These are phyloP conservation scores for Hygrophorus russula DNA, from an alignment of 768 basidiomycete species.

Conservation along the genomic window DNA sequence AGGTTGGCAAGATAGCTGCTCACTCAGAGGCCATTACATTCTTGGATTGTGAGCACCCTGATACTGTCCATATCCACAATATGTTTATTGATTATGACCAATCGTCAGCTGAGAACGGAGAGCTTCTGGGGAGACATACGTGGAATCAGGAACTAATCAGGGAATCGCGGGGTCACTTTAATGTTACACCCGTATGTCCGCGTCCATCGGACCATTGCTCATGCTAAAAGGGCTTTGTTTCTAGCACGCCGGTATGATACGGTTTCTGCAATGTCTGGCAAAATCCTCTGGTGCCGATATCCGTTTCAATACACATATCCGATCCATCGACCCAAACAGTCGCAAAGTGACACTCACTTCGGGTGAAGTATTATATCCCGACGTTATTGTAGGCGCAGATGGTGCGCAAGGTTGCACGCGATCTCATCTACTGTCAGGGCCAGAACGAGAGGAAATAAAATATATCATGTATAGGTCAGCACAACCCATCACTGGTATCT, in stretches of 20 bases:
- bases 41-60: background rate
- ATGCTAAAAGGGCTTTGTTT: slow-evolving; percentile 1
- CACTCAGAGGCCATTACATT: slow-evolving; percentile 18
- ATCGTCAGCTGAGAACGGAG: slow-evolving; percentile 34
- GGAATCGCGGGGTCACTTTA: slow-evolving; percentile 29
- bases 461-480: no score
- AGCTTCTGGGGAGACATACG: slow-evolving; percentile 31
- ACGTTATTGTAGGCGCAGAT: slow-evolving; percentile 51
- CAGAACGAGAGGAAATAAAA: no score
- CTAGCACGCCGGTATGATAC: no score
- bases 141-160: slow-evolving; percentile 43
- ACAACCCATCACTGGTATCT: no score
- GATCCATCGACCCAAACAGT: no score
- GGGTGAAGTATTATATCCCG: slow-evolving; percentile 31
- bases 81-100: no score
- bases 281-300: no score
- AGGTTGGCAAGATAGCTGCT: slow-evolving; percentile 13
- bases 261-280: no score
- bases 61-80: no score
- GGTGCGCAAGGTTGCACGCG: slow-evolving; percentile 31
- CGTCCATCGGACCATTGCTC: slow-evolving; percentile 20
- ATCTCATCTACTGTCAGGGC: no score
- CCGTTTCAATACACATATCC: no score
- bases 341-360: slow-evolving; percentile 12
- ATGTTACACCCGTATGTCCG: slow-evolving; percentile 21